Evolutionary conservation across 108 stramenopile species (phyloP).

Genomic region (Nitzschia sp.): DNA sequence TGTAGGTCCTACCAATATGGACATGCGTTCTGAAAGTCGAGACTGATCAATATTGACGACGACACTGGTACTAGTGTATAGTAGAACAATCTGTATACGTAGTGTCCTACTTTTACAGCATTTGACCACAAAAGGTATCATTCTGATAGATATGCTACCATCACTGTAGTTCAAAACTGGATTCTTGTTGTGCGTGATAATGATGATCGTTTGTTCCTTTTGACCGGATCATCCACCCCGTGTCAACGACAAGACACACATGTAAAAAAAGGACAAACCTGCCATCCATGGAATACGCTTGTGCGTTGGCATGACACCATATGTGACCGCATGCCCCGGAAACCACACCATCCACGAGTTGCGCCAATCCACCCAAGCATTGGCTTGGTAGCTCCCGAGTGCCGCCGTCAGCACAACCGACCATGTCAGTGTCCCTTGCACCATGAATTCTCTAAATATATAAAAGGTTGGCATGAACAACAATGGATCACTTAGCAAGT

Average conservation of each 20-base stretch:
- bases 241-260: slow-evolving; percentile 33
- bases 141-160: too few relatives aligned
- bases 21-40: too few relatives aligned
- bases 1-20: too few relatives aligned
- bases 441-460: slow-evolving; percentile 31
- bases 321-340: slow-evolving; percentile 41
- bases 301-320: slow-evolving; percentile 41
- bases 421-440: slow-evolving; percentile 1
- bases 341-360: slow-evolving; percentile 48
- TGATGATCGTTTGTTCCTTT: neutral
- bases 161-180: neutral
- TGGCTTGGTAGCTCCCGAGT: slow-evolving; percentile 24
- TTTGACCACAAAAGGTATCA: too few relatives aligned
- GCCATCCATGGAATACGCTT: slow-evolving; percentile 46
- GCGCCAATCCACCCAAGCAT: slow-evolving; percentile 39
- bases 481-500: slow-evolving; percentile 35
- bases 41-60: too few relatives aligned
- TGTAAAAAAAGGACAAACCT: slow-evolving; percentile 36
- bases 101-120: too few relatives aligned
- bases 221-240: slow-evolving; percentile 13
- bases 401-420: slow-evolving; percentile 15
- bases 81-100: too few relatives aligned
- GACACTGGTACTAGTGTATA: too few relatives aligned
- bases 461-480: slow-evolving; percentile 45
- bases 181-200: neutral